Percentiles rank a stretch among this genome's conserved stretches.
phyloP scores from a whole-genome alignment of 495 filamentous ascomycete species.

The Friedmanniomyces simplex region DNA sequence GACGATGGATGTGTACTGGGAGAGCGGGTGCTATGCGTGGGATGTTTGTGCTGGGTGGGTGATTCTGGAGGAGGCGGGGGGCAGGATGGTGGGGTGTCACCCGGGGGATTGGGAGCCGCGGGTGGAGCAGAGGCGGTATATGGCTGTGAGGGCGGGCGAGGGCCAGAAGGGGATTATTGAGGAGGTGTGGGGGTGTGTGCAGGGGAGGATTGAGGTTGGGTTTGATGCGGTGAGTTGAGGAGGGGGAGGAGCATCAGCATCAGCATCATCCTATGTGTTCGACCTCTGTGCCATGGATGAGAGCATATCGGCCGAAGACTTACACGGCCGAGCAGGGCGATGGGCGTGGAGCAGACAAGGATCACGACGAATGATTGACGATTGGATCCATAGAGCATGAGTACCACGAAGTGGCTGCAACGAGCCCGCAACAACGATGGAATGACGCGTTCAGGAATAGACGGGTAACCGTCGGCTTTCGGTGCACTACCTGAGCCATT shows the following conservation, averaged over 20 bases:
- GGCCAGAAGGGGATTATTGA: conserved; percentile 68
- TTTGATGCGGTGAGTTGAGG: conserved; percentile 8
- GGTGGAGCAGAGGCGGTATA: conserved; percentile 68
- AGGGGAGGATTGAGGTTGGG: conserved; percentile 42
- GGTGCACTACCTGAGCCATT: conserved; percentile 15
- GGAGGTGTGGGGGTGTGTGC: conserved; percentile 64
- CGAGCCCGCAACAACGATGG: background rate
- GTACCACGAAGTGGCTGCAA: background rate
- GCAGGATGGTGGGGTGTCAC: conserved; percentile 56
- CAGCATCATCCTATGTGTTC: no score
- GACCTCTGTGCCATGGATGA: no score
- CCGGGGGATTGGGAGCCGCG: conserved; percentile 62
- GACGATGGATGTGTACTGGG: conserved; percentile 78
- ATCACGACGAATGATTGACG: background rate
- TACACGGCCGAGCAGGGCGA: no score
- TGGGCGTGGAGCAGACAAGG: no score
- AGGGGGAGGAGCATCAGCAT: no score
- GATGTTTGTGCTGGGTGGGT: conserved; percentile 90
- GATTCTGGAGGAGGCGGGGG: conserved; percentile 75
- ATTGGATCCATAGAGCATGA: background rate
- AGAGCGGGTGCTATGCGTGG: conserved; percentile 91
- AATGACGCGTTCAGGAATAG: background rate
- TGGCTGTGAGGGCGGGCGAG: conserved; percentile 51
- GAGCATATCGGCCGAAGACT: no score
- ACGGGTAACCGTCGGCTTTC: conserved; percentile 26